These are phyloP conservation scores for Senecio squalidus DNA, from an alignment of 140 eudicot genomes.

Conservation along the genomic window DNA sequence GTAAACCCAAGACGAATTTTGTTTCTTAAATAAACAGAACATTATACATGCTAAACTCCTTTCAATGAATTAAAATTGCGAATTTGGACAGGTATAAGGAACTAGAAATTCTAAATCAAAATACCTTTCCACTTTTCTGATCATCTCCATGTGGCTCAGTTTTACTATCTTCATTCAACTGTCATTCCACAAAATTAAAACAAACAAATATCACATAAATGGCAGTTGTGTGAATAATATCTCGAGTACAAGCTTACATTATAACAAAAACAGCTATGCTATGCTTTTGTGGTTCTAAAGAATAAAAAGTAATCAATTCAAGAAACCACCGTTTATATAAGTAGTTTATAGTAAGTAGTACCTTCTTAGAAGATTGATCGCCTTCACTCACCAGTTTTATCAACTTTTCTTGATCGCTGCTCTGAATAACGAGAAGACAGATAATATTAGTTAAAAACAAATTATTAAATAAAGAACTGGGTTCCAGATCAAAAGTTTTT, in stretches of 20 bases:
- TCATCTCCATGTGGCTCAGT: conserved; percentile 16
- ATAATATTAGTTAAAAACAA: neutral
- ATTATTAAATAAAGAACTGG: neutral
- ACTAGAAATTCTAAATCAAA: neutral
- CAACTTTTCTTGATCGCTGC: conserved; percentile 59
- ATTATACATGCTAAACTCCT: too few relatives aligned
- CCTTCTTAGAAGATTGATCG: conserved; percentile 36
- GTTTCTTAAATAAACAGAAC: neutral
- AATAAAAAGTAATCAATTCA: neutral
- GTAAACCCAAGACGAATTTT: neutral
- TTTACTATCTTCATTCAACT: conserved; percentile 21
- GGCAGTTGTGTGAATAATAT: neutral
- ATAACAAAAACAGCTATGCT: neutral
- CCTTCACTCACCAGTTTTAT: conserved; percentile 36
- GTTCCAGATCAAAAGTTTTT: neutral
- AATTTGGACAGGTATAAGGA: too few relatives aligned
- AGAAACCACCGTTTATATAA: neutral
- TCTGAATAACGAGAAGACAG: conserved; percentile 30
- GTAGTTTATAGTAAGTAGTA: conserved; percentile 2
- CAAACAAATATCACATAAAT: neutral
- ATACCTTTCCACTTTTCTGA: conserved; percentile 29
- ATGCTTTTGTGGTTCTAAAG: too few relatives aligned
- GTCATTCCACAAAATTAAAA: conserved; percentile 16
- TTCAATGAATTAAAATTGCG: too few relatives aligned
- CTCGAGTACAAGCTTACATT: neutral